Conservation (phyloP, 345 rosid genomes). For the Lenwebbia sp. region DNA sequence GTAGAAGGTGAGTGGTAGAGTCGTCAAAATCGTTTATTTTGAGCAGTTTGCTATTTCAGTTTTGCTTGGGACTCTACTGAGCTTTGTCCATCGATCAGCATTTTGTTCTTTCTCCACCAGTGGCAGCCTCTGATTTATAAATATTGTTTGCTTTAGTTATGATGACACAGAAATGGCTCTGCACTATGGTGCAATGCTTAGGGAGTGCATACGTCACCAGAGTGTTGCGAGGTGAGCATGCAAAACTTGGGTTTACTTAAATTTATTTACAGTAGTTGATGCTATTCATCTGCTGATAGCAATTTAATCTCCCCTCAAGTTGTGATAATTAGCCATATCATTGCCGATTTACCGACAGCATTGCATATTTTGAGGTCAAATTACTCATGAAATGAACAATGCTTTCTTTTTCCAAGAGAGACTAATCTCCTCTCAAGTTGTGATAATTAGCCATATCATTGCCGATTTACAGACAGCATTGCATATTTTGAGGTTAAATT, state of each 20-base stretch:
- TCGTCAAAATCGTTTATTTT: not conserved
- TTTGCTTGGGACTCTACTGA: not conserved
- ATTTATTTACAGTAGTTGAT: not conserved
- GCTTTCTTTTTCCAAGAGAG: not conserved
- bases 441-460: not conserved
- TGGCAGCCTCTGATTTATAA: not conserved
- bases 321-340: not conserved
- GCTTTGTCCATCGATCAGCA: not conserved
- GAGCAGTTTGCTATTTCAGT: not conserved
- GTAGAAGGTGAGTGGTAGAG: not conserved
- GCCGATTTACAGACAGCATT: not conserved
- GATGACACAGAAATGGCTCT: constrained; percentile 84
- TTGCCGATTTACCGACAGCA: not conserved
- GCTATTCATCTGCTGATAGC: not conserved
- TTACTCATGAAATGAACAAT: not conserved
- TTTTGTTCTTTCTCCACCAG: not conserved
- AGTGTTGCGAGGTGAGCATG: constrained; percentile 72
- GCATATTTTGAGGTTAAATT: not conserved
- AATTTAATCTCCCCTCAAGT: not conserved
- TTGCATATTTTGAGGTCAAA: not conserved
- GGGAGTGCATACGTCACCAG: constrained; percentile 99
- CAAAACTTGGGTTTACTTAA: not conserved
- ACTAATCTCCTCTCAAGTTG: not conserved
- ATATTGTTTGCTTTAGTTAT: constrained; percentile 36
- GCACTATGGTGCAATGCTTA: constrained; percentile 94